phyloP scores from a whole-genome alignment of 495 filamentous ascomycete genomes.

The Aspergillus biplanus region DNA sequence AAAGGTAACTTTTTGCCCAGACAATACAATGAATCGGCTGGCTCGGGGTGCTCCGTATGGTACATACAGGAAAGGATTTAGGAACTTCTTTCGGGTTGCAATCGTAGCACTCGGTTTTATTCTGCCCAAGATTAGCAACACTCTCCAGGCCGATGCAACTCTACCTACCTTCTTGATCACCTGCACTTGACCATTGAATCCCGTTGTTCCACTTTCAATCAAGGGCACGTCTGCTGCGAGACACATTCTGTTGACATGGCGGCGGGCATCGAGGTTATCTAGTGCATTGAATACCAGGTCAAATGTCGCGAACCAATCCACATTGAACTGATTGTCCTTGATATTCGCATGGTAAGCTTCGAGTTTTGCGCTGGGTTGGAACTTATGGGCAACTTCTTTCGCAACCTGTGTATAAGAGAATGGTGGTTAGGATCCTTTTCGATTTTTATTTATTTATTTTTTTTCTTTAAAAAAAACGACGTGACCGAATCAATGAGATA shows the following conservation, averaged over 20 bases:
- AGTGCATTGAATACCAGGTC: constrained; percentile 93
- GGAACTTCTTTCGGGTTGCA: constrained; percentile 87
- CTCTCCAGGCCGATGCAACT: neutral
- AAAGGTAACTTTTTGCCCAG: constrained; percentile 97
- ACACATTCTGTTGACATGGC: constrained; percentile 98
- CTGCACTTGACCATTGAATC: constrained; percentile 97
- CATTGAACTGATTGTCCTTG: constrained; percentile 87
- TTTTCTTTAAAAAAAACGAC: too few relatives aligned
- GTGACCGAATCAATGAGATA: too few relatives aligned
- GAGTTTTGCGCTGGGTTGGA: constrained; percentile 88
- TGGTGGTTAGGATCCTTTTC: constrained; percentile 26
- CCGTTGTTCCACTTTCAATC: constrained; percentile 96
- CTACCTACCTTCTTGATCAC: constrained; percentile 78
- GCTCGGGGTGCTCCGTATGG: constrained; percentile 90
- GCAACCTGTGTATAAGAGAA: constrained; percentile 67
- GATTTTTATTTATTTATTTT: neutral
- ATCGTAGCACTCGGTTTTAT: constrained; percentile 95
- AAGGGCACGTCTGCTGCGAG: constrained; percentile 86
- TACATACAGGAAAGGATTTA: constrained; percentile 93
- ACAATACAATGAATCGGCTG: constrained; percentile 99
- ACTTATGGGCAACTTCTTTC: constrained; percentile 87
- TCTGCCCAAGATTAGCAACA: constrained; percentile 47
- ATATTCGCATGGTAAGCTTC: constrained; percentile 94
- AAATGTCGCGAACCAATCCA: constrained; percentile 87
- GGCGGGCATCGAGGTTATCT: constrained; percentile 91